phyloP scores from a whole-genome alignment of 2,329 filamentous ascomycete genomes.

The Colletotrichum chrysophilum region DNA sequence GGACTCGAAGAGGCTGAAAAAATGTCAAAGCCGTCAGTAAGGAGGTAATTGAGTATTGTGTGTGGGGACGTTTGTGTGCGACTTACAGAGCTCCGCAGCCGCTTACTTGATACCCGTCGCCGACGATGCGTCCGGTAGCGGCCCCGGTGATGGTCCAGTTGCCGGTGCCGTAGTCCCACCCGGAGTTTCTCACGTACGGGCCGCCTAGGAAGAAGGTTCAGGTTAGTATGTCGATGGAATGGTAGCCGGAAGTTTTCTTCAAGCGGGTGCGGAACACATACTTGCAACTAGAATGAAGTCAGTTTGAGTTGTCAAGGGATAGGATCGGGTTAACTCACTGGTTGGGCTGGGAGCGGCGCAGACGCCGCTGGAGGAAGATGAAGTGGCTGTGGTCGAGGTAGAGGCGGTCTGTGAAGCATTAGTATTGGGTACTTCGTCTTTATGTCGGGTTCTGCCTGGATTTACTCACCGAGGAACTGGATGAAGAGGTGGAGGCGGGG shows the following conservation, averaged over 20 bases:
- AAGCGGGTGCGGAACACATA: background rate
- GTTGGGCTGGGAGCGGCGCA: background rate
- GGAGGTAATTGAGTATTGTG: too few relatives aligned
- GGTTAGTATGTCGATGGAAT: background rate
- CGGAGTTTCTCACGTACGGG: background rate
- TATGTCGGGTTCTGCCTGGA: background rate
- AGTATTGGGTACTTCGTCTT: background rate
- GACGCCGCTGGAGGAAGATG: background rate
- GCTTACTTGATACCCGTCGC: background rate
- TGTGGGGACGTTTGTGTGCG: background rate
- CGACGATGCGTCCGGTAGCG: background rate
- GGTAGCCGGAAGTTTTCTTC: background rate
- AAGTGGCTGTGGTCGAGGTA: background rate
- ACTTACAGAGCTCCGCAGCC: background rate
- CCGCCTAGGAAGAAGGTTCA: background rate
- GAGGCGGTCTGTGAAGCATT: background rate
- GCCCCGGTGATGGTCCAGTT: background rate
- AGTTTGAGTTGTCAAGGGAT: background rate
- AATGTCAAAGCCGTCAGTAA: too few relatives aligned
- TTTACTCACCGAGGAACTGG: background rate
- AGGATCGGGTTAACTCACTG: background rate
- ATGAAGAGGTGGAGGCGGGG: background rate
- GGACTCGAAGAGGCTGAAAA: background rate
- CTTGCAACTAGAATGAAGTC: background rate
- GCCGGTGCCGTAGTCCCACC: background rate